Evolutionary conservation across 2,329 filamentous ascomycete genomes (phyloP), one percentile per base, ranked within the genome.

Genomic region (Colletotrichum liaoningense): DNA sequence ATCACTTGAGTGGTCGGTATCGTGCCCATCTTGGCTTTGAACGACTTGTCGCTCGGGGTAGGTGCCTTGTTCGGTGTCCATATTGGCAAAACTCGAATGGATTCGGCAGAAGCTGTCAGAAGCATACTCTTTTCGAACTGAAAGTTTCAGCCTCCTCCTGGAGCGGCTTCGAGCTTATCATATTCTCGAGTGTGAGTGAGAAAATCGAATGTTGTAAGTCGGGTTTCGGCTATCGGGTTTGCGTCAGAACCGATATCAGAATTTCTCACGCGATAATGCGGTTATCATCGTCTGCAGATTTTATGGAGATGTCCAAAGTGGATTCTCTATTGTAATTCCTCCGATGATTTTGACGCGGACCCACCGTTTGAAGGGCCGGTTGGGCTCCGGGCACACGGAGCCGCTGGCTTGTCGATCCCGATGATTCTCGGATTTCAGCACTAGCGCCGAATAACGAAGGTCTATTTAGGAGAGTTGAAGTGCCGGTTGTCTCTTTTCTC

Each of bases 151-250:
- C 8, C 11, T 9, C 56, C 28, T 30, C 14, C 2, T 11, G 14
- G 14, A 12, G 19, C 3, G 1, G 38, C 8, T 22, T 49, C 42
- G 42, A 22, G 42, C 57, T 49, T 33, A 70, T 52, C 56, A 19
- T 62, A 28, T 26, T 38, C 33, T 42, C 12, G 6, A 56, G 16
- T 3, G 2, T 8, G 42, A 42, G 11, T 12, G 6, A 16, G 54
- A 28, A 24, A 22, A 66, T 71, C 49, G 60, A 49, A 57, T 70
- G 60, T 73, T 70, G 56, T 56, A 49, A 65, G 67, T 65, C 70
- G 70, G 70, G 33, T 66, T 52, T 73, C 70, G 70, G 67, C 0
- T 65, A 26, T 73, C 70, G 70, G 70, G 5, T 60, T 38, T 60
- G 49, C 19, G 5, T 6, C 67, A 65, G 12, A 66, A 24, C 71